Percentiles rank a stretch among this genome's conserved stretches.
Conservation (phyloP, 2,329 filamentous ascomycete genomes). For the Pseudomassariella vexata region DNA sequence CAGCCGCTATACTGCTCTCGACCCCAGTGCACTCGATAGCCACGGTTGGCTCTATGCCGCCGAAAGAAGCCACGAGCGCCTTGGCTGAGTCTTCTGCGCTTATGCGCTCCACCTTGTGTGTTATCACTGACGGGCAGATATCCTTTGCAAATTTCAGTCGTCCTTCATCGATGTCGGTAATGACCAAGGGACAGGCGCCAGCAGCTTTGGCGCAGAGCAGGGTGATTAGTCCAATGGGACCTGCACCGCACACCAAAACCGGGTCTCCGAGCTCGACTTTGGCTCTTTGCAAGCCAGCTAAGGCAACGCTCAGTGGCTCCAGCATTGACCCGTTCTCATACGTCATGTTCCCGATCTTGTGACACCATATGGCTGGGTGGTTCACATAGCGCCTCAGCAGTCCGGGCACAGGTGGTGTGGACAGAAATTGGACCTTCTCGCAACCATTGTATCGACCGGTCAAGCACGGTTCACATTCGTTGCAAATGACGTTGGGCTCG, state of each 20-base stretch:
- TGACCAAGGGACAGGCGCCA: slow-evolving; percentile 83
- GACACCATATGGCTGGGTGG: slow-evolving; percentile 90
- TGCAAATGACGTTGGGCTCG: slow-evolving; percentile 91
- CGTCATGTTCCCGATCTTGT: slow-evolving; percentile 89
- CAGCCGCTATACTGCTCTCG: slow-evolving; percentile 78
- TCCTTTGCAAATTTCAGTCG: slow-evolving; percentile 79
- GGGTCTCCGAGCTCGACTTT: slow-evolving; percentile 78
- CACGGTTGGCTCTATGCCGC: slow-evolving; percentile 73
- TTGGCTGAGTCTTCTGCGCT: slow-evolving; percentile 66
- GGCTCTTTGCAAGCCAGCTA: slow-evolving; percentile 82
- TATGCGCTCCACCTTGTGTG: slow-evolving; percentile 68
- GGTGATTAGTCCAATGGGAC: slow-evolving; percentile 88
- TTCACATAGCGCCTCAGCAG: slow-evolving; percentile 89
- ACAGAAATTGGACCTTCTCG: slow-evolving; percentile 78
- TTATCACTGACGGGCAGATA: slow-evolving; percentile 72
- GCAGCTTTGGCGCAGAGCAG: slow-evolving; percentile 79
- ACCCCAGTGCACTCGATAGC: slow-evolving; percentile 93
- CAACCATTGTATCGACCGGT: slow-evolving; percentile 95
- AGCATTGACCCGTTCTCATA: slow-evolving; percentile 88
- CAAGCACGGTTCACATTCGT: slow-evolving; percentile 82
- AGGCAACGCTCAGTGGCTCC: slow-evolving; percentile 82
- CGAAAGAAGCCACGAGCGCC: slow-evolving; percentile 64
- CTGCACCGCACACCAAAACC: slow-evolving; percentile 84
- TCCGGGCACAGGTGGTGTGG: slow-evolving; percentile 83
- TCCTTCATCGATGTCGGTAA: slow-evolving; percentile 90